Base-by-base conservation (phyloP, 169 alveolate species). In the Babesia sp. region DNA sequence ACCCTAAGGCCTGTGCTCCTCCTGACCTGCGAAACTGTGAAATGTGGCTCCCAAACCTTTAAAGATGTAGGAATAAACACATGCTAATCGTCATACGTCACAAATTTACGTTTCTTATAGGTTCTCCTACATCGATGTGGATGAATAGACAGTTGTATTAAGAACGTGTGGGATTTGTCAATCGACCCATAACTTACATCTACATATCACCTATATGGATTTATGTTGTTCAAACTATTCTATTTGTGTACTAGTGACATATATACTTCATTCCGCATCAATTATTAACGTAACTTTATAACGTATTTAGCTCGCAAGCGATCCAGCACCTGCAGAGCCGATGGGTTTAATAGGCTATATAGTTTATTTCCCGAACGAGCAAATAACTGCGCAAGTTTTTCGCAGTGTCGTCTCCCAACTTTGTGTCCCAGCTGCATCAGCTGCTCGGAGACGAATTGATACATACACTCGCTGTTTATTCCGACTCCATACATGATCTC, bases 31-130 rank as follows among this genome's bases (percentile, higher is more conserved):
- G 37, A 26, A 66, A 42, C 46, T 76, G 85, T 63, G 74, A 76
- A 33, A 76, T 76, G 85, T 76, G 85, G 85, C 31, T 76, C 29
- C 85, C 85, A 9, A 64, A 33, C 63, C 37, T 64, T 44, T 64
- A 22, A 64, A 11, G 45, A 24, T 4, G n/a, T n/a, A n/a, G n/a
- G n/a, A n/a, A n/a, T n/a, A n/a, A n/a, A n/a, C n/a, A n/a, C n/a
- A n/a, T n/a, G n/a, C n/a, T n/a, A n/a, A n/a, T n/a, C n/a, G n/a
- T n/a, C n/a, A n/a, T n/a, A n/a, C n/a, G n/a, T n/a, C n/a, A n/a
- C n/a, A n/a, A n/a, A n/a, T n/a, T n/a, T n/a, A n/a, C n/a, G n/a
- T n/a, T n/a, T n/a, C n/a, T n/a, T n/a, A n/a, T n/a, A n/a, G n/a
- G n/a, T n/a, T n/a, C n/a, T n/a, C n/a, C n/a, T n/a, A n/a, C n/a